phyloP scores from a whole-genome alignment of 352 stramenopile genomes.

The Phytophthora macrochlamydospora region DNA sequence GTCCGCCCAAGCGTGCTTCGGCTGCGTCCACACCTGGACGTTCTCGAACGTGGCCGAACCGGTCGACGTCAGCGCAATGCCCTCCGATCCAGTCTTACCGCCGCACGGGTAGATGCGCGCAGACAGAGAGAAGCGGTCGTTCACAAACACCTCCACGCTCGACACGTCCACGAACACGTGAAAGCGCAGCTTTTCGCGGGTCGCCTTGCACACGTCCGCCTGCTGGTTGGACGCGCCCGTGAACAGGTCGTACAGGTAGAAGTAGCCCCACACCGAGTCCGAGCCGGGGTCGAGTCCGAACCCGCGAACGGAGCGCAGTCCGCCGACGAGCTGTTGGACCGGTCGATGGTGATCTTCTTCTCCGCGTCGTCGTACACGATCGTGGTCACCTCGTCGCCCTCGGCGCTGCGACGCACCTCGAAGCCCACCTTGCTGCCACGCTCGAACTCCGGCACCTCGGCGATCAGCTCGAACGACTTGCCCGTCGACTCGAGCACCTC shows the following conservation, averaged over 20 bases:
- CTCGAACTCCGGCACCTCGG: conserved; percentile 49
- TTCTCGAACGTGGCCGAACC: conserved; percentile 58
- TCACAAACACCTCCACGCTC: conserved; percentile 76
- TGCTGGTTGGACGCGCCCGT: conserved; percentile 17
- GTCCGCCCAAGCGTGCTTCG: conserved; percentile 65
- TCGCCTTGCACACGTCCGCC: conserved; percentile 39
- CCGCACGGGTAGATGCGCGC: conserved; percentile 72
- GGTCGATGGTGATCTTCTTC: conserved; percentile 69
- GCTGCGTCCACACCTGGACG: conserved; percentile 68
- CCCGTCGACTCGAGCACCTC: conserved; percentile 50
- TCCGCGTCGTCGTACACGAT: conserved; percentile 67
- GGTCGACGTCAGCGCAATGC: conserved; percentile 56
- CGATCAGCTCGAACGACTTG: conserved; percentile 59
- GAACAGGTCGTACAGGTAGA: conserved; percentile 66
- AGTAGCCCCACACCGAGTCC: conserved; percentile 50
- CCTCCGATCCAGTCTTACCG: conserved; percentile 49
- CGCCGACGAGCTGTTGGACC: conserved; percentile 48
- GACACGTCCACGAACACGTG: conserved; percentile 75
- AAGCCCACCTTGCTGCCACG: conserved; percentile 59
- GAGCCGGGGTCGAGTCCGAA: conserved; percentile 34
- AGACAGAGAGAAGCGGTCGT: conserved; percentile 68
- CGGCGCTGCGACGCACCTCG: conserved; percentile 52
- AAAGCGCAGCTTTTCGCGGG: conserved; percentile 56
- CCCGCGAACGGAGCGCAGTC: conserved; percentile 52
- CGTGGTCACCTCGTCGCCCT: conserved; percentile 54